These are phyloP conservation scores for Arthroderma uncinatum DNA, from an alignment of 2,329 filamentous ascomycete species.

Conservation along the genomic window DNA sequence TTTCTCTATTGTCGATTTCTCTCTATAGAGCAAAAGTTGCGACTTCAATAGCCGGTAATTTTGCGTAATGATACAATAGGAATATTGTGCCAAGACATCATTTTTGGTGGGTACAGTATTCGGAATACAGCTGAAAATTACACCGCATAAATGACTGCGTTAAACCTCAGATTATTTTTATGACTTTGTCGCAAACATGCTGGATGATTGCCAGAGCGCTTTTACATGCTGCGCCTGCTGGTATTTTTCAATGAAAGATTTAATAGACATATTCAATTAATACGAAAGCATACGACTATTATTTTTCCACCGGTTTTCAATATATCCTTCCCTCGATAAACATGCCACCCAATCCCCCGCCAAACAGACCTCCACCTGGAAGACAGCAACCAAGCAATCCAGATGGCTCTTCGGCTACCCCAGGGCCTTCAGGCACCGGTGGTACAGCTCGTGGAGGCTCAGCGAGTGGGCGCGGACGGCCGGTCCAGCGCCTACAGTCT, in stretches of 20 bases:
- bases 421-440: slow-evolving; percentile 1
- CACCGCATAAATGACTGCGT: neutral
- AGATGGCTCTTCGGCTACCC: slow-evolving; percentile 8
- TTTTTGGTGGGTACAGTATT: neutral
- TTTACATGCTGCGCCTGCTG: neutral
- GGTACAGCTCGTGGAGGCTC: neutral
- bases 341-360: slow-evolving; percentile 12
- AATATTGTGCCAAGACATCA: neutral
- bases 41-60: neutral
- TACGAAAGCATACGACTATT: neutral
- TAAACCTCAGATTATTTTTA: neutral
- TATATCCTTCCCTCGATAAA: neutral
- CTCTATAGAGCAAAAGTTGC: neutral
- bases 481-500: slow-evolving; percentile 35
- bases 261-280: neutral
- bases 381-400: neutral
- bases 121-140: neutral
- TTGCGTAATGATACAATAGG: neutral
- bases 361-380: slow-evolving; percentile 6
- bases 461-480: slow-evolving; percentile 12
- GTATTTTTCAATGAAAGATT: neutral
- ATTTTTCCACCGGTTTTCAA: neutral
- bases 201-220: neutral
- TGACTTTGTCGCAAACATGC: neutral
- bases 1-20: neutral